Base-by-base conservation (phyloP, 371 early-diverging fungal genomes). In the Mucor racemosus region DNA sequence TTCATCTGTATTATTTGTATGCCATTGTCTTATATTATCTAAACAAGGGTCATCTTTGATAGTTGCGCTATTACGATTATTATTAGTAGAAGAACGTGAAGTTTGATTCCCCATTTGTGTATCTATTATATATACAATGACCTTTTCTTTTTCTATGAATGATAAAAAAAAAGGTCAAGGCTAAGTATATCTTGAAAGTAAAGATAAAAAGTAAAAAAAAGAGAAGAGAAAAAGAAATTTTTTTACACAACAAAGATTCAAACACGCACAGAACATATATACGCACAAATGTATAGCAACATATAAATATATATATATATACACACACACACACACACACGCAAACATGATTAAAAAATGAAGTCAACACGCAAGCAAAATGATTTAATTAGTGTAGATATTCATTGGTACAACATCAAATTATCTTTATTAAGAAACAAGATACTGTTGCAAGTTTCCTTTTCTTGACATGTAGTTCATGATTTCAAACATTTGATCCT, bases 81-180 rank as follows among this genome's bases (percentile, higher is more conserved):
- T 41, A 42, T 42, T 42, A 42, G 42, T 15, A n/a, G 42, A 42
- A 56, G 71, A 40, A 31, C 76, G 73, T 46, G 79, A 79, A 46
- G 72, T 65, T 41, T 76, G 76, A 64, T 75, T 79, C 2, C 79
- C 79, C 79, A 79, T 79, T 11, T 33, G 42, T 42, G 15, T 42
- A 42, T 42, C 6, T 42, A 15, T 42, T 40, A 10, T 40, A 40
- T 40, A 42, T 42, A 42, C 42, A 42, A n/a, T n/a, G 42, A n/a
- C 42, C 42, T n/a, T 42, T 7, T 42, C 5, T 42, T 5, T 14
- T 15, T 6, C 3, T 42, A 15, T 42, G 15, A 26, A 26, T 15
- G 42, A 15, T n/a, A 14, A 15, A 42, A 7, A 42, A 15, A 42
- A n/a, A 42, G 13, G 42, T n/a, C 26, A 21, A 50, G 19, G 26